Conservation (phyloP, 1,284 basidiomycete species). For the Paramarasmius palmivorus region DNA sequence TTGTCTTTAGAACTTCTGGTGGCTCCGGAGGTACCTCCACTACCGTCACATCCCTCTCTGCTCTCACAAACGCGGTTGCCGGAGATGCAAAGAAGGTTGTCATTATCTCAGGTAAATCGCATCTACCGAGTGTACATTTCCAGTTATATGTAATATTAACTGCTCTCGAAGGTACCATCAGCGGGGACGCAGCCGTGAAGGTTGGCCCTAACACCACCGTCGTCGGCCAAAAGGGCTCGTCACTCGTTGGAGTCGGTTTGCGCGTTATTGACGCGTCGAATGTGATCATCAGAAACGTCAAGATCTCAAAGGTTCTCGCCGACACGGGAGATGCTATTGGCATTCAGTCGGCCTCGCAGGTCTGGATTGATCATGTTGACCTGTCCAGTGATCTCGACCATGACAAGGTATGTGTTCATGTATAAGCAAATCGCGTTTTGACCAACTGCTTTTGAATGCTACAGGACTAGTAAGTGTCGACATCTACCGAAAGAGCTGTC, state of each 20-base stretch:
- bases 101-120: conserved; percentile 36
- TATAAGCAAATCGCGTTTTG: not conserved
- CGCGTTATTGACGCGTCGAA: conserved; percentile 41
- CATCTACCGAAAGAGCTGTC: not conserved
- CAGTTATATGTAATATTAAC: too few relatives aligned
- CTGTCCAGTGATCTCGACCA: conserved; percentile 44
- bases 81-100: conserved; percentile 47
- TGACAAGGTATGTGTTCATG: conserved; percentile 38
- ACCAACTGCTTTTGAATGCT: not conserved
- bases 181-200: conserved; percentile 39
- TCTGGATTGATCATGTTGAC: conserved; percentile 50
- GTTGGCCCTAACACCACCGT: conserved; percentile 47
- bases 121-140: not conserved
- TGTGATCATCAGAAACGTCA: conserved; percentile 51
- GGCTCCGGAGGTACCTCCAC: conserved; percentile 42
- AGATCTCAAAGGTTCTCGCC: conserved; percentile 50
- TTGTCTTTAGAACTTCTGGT: conserved; percentile 36
- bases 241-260: conserved; percentile 40
- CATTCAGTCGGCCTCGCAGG: conserved; percentile 40
- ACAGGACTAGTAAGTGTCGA: conserved; percentile 28
- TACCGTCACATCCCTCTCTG: conserved; percentile 43
- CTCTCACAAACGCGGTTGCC: conserved; percentile 40
- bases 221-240: conserved; percentile 30
- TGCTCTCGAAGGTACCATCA: conserved; percentile 45
- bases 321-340: conserved; percentile 43